Conservation (phyloP, 371 early-diverging fungal species). For the Basidiobolus meristosporus region DNA sequence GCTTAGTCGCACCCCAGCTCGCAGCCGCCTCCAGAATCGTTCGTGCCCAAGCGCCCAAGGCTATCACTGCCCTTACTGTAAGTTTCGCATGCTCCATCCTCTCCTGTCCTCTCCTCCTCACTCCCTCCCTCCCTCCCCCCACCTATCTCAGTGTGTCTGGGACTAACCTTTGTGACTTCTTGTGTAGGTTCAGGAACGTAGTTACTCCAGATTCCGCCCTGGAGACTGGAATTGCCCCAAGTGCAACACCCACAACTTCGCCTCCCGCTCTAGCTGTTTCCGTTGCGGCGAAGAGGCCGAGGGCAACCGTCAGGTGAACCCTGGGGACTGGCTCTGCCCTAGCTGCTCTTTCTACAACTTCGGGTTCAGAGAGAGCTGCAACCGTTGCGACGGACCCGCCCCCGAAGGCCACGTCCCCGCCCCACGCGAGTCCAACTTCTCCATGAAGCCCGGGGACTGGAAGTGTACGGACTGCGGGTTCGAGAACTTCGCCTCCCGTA, state of each 20-base stretch:
- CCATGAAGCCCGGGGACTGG: constrained; percentile 70
- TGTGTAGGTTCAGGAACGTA: too few relatives aligned
- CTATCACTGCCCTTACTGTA: too few relatives aligned
- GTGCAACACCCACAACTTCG: constrained; percentile 44
- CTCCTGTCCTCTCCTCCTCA: too few relatives aligned
- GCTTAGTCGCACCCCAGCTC: too few relatives aligned
- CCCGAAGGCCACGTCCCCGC: constrained; percentile 9
- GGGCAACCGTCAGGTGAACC: constrained; percentile 13
- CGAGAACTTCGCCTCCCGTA: constrained; percentile 53
- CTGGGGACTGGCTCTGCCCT: constrained; percentile 37
- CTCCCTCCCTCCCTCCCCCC: too few relatives aligned
- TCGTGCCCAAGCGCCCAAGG: too few relatives aligned
- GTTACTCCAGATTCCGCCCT: constrained; percentile 21
- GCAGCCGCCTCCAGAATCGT: too few relatives aligned
- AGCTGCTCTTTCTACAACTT: constrained; percentile 37
- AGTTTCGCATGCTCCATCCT: too few relatives aligned
- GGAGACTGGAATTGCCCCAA: constrained; percentile 45
- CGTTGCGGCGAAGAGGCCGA: constrained; percentile 18
- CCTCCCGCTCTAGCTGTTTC: constrained; percentile 39
- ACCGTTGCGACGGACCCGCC: constrained; percentile 9
- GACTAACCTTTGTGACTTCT: too few relatives aligned
- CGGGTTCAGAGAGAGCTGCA: constrained; percentile 19
- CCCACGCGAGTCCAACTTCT: too few relatives aligned
- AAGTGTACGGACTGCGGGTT: constrained; percentile 47
- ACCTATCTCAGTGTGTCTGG: too few relatives aligned